Base-by-base conservation (phyloP, 2,329 filamentous ascomycete species). In the Alternaria angustiovoidea region DNA sequence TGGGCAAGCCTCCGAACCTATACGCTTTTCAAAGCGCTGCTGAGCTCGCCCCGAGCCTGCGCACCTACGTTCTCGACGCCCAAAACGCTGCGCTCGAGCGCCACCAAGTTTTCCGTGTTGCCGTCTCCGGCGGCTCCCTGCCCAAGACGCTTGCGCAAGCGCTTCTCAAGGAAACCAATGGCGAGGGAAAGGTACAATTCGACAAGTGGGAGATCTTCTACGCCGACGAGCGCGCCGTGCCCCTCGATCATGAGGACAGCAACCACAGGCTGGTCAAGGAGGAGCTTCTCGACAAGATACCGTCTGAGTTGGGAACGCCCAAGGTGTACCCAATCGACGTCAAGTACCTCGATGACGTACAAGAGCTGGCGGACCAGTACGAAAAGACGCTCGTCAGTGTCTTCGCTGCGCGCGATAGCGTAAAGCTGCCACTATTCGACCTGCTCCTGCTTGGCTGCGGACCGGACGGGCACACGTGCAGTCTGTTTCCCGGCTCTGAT, bases 191-290 rank as follows among this genome's bases (percentile, higher is more conserved):
- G 4, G 81, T 94, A 68, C 84, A 91, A 72, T 97, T 96, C 81
- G 84, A 86, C 77, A 93, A 92, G 79, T 99, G 95, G 95, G 92
- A 98, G 75, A 92, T 99, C 75, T 99, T 98, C 86, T 98, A 97
- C 80, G 94, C 94, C 75, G 95, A 99, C 78, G 95, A 99, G 85
- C 92, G 95, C 75, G 92, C 92, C 70, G 95, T 98, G 54, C 91
- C 95, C 22, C 89, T 97, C 69, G 89, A 95, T 79, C 91, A 98
- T 81, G 86, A 88, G 67, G 94, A 99, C 83, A 97, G 93, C 83
- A 99, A 98, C 83, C 97, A 97, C 82, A 88, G 84, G 62, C 88
- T 97, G 44, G 82, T 98, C 69, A 95, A 97, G 83, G 83, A 88
- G 48, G 93, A 97, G 81, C 85, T 97, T 51, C 85, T 99, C 64